Percentiles rank a stretch among this genome's conserved stretches.
Evolutionary conservation across 306 rosid species (phyloP).

Genomic region (Sechiopsis laciniata): DNA sequence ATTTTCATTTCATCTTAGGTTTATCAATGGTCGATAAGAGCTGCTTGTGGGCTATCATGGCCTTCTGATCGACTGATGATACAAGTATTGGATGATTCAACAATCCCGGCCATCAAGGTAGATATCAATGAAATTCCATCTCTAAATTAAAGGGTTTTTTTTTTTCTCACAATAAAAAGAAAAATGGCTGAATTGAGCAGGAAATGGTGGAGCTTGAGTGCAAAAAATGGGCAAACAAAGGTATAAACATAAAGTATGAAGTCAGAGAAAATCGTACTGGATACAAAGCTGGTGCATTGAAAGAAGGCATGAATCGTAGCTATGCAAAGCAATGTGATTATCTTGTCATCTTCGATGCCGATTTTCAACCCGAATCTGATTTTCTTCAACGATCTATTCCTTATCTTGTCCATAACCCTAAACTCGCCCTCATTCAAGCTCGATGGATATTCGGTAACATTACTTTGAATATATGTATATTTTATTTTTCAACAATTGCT

Average conservation of each 20-base stretch:
- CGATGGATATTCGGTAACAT: conserved; percentile 57
- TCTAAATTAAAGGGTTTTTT: neutral
- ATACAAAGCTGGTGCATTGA: conserved; percentile 83
- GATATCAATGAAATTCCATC: neutral
- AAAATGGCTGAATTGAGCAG: conserved; percentile 32
- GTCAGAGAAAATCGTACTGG: conserved; percentile 72
- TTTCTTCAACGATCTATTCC: conserved; percentile 71
- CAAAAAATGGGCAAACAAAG: conserved; percentile 70
- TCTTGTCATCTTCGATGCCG: conserved; percentile 80
- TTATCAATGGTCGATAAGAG: conserved; percentile 76
- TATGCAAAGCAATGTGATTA: conserved; percentile 65
- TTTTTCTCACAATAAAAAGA: neutral
- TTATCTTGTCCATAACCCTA: conserved; percentile 56
- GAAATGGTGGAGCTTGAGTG: conserved; percentile 69
- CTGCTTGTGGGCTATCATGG: conserved; percentile 86
- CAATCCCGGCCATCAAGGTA: conserved; percentile 71
- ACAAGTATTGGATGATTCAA: conserved; percentile 87
- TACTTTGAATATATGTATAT: too few species aligned
- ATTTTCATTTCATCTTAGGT: conserved; percentile 35
- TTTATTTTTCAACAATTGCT: too few species aligned
- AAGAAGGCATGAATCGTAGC: conserved; percentile 69
- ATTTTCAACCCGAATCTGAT: conserved; percentile 80
- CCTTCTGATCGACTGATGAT: conserved; percentile 75
- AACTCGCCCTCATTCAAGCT: conserved; percentile 40
- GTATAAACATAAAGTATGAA: conserved; percentile 72